Conservation (phyloP, 495 filamentous ascomycete species). For the Cryomyces antarcticus region DNA sequence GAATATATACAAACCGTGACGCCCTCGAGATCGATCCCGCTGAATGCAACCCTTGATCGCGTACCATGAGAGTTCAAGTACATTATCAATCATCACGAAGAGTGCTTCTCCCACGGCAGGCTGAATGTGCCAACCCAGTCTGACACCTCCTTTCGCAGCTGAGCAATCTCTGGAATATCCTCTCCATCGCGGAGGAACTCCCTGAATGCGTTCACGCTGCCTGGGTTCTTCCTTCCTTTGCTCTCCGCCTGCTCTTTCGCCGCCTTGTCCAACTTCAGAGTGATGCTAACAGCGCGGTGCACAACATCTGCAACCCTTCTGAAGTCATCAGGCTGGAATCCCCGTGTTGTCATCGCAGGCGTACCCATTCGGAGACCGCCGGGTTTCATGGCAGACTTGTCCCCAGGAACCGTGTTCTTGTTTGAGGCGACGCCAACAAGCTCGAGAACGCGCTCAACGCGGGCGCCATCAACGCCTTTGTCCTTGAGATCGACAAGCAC, state of each 20-base stretch:
- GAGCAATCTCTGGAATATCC: slow-evolving; percentile 64
- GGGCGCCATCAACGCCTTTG: slow-evolving; percentile 69
- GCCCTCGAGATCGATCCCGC: too few relatives aligned
- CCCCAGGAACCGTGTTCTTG: slow-evolving; percentile 96
- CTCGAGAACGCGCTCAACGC: slow-evolving; percentile 91
- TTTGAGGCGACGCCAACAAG: slow-evolving; percentile 98
- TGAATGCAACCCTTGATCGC: too few relatives aligned
- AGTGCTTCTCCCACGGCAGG: slow-evolving; percentile 50
- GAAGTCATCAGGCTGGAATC: slow-evolving; percentile 76
- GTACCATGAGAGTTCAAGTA: too few relatives aligned
- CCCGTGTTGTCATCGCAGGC: slow-evolving; percentile 94
- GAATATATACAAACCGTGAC: too few relatives aligned
- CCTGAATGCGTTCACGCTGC: slow-evolving; percentile 64
- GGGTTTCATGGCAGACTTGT: slow-evolving; percentile 92
- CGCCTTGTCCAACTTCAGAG: slow-evolving; percentile 61
- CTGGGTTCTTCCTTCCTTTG: slow-evolving; percentile 60
- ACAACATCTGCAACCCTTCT: slow-evolving; percentile 78
- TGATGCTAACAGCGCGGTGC: slow-evolving; percentile 74
- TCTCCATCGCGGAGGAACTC: slow-evolving; percentile 69
- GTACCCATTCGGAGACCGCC: slow-evolving; percentile 89
- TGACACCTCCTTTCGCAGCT: slow-evolving; percentile 73
- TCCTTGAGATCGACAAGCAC: slow-evolving; percentile 80
- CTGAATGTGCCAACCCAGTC: slow-evolving; percentile 91
- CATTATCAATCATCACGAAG: too few relatives aligned
- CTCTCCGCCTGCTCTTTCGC: slow-evolving; percentile 57